Percentiles rank a stretch among this genome's conserved stretches.
These are phyloP conservation scores for Lactarius vividus DNA, from an alignment of 768 basidiomycete genomes.

Conservation along the genomic window DNA sequence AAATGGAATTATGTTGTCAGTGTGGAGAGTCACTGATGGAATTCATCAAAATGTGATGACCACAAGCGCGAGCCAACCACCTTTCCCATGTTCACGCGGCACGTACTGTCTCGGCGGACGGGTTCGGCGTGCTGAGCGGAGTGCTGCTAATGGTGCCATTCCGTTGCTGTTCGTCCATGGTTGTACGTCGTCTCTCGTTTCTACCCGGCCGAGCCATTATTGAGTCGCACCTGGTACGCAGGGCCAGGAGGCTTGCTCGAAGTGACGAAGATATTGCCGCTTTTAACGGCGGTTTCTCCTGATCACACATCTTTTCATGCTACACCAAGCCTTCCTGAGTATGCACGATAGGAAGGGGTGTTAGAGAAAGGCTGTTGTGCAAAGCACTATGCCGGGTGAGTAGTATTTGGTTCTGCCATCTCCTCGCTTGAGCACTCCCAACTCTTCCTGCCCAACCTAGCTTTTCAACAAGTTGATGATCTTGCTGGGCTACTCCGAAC, in stretches of 20 bases:
- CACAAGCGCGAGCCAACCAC: too few relatives aligned
- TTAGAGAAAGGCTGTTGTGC: slow-evolving; percentile 45
- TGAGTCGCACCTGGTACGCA: slow-evolving; percentile 23
- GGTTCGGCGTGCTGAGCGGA: slow-evolving; percentile 31
- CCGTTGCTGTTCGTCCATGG: slow-evolving; percentile 58
- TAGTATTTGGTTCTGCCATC: neutral
- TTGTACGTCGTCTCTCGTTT: slow-evolving; percentile 35
- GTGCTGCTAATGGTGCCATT: slow-evolving; percentile 40
- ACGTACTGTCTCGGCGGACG: too few relatives aligned
- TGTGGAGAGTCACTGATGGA: too few relatives aligned
- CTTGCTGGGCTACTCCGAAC: slow-evolving; percentile 32
- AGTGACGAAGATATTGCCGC: slow-evolving; percentile 48
- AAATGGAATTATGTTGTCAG: too few relatives aligned
- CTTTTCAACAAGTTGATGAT: slow-evolving; percentile 35
- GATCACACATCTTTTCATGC: slow-evolving; percentile 54
- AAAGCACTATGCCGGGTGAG: slow-evolving; percentile 47
- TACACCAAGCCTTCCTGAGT: slow-evolving; percentile 50
- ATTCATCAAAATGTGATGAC: too few relatives aligned
- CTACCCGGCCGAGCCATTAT: neutral
- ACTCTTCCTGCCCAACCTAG: slow-evolving; percentile 8
- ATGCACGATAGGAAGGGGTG: slow-evolving; percentile 52
- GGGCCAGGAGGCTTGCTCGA: slow-evolving; percentile 58
- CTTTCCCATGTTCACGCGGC: too few relatives aligned
- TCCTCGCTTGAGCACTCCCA: neutral
- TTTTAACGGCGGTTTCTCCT: slow-evolving; percentile 39